Evolutionary conservation across 2,329 filamentous ascomycete species (phyloP), one percentile per base, ranked within the genome.

Genomic region (Lachnellula suecica): DNA sequence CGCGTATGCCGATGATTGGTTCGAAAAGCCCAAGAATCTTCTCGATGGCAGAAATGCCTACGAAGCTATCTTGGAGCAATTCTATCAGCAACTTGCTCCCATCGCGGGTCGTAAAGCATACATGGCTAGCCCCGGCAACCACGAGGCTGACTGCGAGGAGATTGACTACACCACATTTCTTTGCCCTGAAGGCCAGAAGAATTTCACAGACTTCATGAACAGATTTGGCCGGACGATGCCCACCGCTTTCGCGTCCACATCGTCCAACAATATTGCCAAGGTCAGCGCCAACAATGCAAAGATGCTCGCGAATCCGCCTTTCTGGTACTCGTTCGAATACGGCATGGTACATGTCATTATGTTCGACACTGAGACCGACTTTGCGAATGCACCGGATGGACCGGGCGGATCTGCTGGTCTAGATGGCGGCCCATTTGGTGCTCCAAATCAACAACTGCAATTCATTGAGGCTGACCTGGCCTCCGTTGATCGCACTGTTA

Each of bases 261-360:
- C 79, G 0, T 49, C 65, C 9, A 68, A 73, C 62, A 61, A 57
- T 2, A 64, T 66, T 0, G 78, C 77, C 1, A 71, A 71, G 41
- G 56, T 72, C 3, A 68, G 66, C 22, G 78, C 79, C 41, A 72
- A 73, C 53, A 73, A 72, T 58, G 79, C 79, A 2, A 59, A 63
- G 20, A 22, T 63, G 35, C 69, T 79, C 8, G 68, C 78, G 4
- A 71, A 76, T n/a, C 76, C 79, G 15, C 76, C 78, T 0, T 81
- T 82, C 60, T 83, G 79, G 79, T 83, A 80, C 68, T 79, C 76
- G 0, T 83, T 82, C 61, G 79, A 83, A 54, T 81, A 83, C 63
- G 79, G 79, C 53, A 78, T 81, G 75, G 72, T 70, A 1, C 79
- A 83, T 62, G 65, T 79, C 48, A 68, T 74, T 31, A 78, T 79